Percentiles rank a stretch among this genome's conserved stretches.
Evolutionary conservation across 192 early-diverging fungal genomes (phyloP).

Genomic region (Linnemannia exigua): DNA sequence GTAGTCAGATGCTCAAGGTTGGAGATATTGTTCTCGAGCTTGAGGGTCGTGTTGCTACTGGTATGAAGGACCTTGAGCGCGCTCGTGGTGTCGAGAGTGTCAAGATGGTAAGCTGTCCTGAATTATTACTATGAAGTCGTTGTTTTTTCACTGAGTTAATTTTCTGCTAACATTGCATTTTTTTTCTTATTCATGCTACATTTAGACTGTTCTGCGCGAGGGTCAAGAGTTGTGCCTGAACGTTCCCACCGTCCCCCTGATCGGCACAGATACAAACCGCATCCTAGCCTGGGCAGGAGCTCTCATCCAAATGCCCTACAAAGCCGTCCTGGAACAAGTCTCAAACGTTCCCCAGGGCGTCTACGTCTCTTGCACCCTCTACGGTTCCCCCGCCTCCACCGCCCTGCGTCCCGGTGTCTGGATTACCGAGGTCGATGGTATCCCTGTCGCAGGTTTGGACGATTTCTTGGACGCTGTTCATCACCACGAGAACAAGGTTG

Average conservation of each 20-base stretch:
- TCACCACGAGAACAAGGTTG: slow-evolving; percentile 59
- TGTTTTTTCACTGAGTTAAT: no score
- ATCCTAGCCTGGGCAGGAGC: slow-evolving; percentile 91
- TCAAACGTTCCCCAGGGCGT: slow-evolving; percentile 74
- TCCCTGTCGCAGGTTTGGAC: slow-evolving; percentile 69
- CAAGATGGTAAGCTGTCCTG: slow-evolving; percentile 60
- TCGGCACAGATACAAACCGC: slow-evolving; percentile 71
- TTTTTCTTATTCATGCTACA: slow-evolving; percentile 11
- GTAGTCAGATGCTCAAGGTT: slow-evolving; percentile 68
- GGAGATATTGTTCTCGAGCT: slow-evolving; percentile 80
- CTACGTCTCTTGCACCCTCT: slow-evolving; percentile 70
- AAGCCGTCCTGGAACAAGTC: slow-evolving; percentile 77
- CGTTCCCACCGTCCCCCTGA: slow-evolving; percentile 73
- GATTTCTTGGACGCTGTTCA: slow-evolving; percentile 73
- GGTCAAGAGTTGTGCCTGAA: slow-evolving; percentile 74
- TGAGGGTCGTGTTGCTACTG: slow-evolving; percentile 72
- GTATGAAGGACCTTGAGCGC: slow-evolving; percentile 70
- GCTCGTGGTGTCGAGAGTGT: slow-evolving; percentile 63
- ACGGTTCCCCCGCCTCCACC: slow-evolving; percentile 76
- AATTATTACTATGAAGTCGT: neutral
- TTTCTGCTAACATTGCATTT: no score
- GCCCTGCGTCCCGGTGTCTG: slow-evolving; percentile 77
- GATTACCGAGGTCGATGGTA: slow-evolving; percentile 81
- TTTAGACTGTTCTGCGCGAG: slow-evolving; percentile 75
- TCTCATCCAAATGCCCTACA: slow-evolving; percentile 79